Conservation (phyloP, 768 basidiomycete genomes). For the Auriscalpium microsporum region DNA sequence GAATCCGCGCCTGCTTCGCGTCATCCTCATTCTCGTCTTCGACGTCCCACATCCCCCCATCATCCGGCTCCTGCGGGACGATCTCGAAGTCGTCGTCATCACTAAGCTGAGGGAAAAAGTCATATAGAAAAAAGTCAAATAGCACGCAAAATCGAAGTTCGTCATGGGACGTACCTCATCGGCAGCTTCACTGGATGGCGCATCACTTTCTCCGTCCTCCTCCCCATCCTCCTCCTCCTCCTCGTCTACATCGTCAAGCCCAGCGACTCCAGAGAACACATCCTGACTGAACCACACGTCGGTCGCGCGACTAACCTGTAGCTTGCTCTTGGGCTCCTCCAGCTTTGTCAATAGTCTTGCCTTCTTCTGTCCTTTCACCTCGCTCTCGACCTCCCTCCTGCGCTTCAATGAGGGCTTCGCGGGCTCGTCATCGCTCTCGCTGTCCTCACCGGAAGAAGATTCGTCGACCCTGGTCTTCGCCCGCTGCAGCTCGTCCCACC, state of each 20-base stretch:
- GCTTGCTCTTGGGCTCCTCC: conserved; percentile 26
- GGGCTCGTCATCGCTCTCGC: conserved; percentile 37
- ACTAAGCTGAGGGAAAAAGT: conserved; percentile 11
- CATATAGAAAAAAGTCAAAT: no score
- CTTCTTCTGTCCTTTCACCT: conserved; percentile 36
- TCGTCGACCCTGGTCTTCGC: conserved; percentile 40
- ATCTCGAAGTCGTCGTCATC: conserved; percentile 65
- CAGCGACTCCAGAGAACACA: conserved; percentile 63
- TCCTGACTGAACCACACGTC: conserved; percentile 96
- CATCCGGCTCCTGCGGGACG: conserved; percentile 50
- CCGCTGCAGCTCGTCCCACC: conserved; percentile 61
- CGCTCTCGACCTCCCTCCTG: conserved; percentile 23
- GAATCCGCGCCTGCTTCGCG: conserved; percentile 51
- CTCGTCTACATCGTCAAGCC: conserved; percentile 32
- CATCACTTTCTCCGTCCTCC: conserved; percentile 15
- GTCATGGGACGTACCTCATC: no score
- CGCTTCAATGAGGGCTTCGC: conserved; percentile 32
- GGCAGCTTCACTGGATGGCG: no score
- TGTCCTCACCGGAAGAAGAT: conserved; percentile 42
- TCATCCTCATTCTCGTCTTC: conserved; percentile 70
- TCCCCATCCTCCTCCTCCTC: conserved; percentile 28
- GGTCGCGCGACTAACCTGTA: conserved; percentile 44
- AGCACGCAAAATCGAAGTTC: no score
- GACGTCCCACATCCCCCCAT: conserved; percentile 71
- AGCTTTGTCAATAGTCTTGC: conserved; percentile 43